Evolutionary conservation across 495 filamentous ascomycete species (phyloP).

Genomic region (Margaritispora aquatica): DNA sequence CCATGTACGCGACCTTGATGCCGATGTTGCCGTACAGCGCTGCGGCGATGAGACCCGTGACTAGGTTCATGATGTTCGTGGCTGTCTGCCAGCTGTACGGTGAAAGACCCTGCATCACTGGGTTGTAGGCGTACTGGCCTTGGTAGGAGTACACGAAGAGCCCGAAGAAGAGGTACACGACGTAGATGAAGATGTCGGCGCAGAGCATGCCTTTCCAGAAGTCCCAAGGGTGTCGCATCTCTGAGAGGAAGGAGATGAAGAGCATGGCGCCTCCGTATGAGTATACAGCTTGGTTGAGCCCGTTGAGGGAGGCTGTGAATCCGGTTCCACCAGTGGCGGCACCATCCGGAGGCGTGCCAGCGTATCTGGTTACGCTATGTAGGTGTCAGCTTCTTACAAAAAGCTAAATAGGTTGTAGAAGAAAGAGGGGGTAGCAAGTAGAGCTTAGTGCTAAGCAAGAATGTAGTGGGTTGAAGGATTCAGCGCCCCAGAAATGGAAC

Average conservation of each 20-base stretch:
- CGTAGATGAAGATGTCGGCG: conserved; percentile 50
- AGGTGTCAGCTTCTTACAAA: too few species aligned
- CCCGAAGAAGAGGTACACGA: conserved; percentile 43
- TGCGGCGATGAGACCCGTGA: conserved; percentile 49
- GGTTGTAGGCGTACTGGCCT: conserved; percentile 51
- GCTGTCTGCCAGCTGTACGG: conserved; percentile 42
- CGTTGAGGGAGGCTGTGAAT: conserved; percentile 44
- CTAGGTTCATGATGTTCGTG: conserved; percentile 46
- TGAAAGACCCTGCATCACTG: conserved; percentile 45
- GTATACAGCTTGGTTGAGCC: conserved; percentile 51
- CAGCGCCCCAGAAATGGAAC: too few species aligned
- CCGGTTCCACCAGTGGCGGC: conserved; percentile 21
- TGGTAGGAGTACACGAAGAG: conserved; percentile 49
- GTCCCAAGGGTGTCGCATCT: conserved; percentile 57
- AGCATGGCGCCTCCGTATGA: conserved; percentile 55
- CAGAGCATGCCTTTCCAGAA: conserved; percentile 56
- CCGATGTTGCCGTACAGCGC: conserved; percentile 60
- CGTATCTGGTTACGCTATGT: conserved; percentile 26
- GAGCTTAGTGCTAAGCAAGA: too few species aligned
- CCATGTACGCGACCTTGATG: conserved; percentile 56
- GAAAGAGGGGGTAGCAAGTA: too few species aligned
- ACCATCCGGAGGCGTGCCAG: conserved; percentile 25
- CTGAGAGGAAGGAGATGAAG: conserved; percentile 61
- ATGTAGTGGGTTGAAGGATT: too few species aligned
- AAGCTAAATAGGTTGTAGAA: too few species aligned